Evolutionary conservation across 148 eudicot species (phyloP).

Genomic region (Spergularia marina): DNA sequence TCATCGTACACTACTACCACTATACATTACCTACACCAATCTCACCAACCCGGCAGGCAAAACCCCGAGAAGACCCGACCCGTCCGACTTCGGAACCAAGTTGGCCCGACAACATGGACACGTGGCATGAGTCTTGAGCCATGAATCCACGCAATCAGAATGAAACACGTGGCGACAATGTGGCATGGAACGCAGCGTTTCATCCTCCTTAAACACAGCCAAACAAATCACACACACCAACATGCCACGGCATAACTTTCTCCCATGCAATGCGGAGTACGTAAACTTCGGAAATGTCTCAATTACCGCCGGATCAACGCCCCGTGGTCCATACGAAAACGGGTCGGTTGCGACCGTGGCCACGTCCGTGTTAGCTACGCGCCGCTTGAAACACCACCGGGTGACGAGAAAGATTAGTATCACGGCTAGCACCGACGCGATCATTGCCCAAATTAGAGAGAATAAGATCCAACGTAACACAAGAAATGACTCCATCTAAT

Average conservation of each 20-base stretch:
- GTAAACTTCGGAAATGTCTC: constrained; percentile 23
- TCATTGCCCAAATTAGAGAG: constrained; percentile 21
- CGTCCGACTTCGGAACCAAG: neutral
- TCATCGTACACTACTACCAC: neutral
- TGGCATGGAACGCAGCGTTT: constrained; percentile 38
- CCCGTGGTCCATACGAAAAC: constrained; percentile 19
- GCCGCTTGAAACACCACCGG: constrained; percentile 20
- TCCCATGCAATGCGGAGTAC: constrained; percentile 24
- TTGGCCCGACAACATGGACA: constrained; percentile 37
- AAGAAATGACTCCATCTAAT: constrained; percentile 14
- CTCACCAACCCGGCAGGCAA: constrained; percentile 22
- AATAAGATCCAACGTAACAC: constrained; percentile 24
- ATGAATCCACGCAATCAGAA: constrained; percentile 29
- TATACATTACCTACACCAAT: constrained; percentile 2
- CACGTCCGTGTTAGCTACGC: neutral
- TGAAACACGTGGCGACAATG: constrained; percentile 37
- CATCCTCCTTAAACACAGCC: constrained; percentile 28
- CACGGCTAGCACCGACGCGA: neutral
- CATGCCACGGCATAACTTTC: constrained; percentile 28
- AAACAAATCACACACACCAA: constrained; percentile 36
- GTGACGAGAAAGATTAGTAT: constrained; percentile 21
- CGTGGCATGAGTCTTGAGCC: constrained; percentile 35
- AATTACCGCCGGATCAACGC: constrained; percentile 30
- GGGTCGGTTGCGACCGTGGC: constrained; percentile 9
- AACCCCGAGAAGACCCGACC: constrained; percentile 14